Base-by-base conservation (phyloP, 106 monocot genomes). In the Xerophyta viscosa region DNA sequence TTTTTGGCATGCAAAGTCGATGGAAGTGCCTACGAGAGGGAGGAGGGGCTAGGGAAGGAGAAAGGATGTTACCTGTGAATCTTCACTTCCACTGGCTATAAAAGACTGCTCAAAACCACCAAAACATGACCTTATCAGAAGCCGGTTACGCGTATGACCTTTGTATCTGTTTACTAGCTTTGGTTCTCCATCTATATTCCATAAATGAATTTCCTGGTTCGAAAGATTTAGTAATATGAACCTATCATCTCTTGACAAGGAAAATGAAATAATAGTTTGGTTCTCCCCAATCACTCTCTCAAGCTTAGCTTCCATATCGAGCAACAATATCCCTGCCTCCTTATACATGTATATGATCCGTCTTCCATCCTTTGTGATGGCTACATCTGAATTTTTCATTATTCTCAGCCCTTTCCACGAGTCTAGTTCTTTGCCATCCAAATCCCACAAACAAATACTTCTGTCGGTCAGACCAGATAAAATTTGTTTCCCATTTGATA, bases 111-210 rank as follows among this genome's bases (percentile, higher is more conserved):
- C 17, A 6, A 47, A 8, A 47, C 93, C 93, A 13, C 93, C 93
- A 67, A 93, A 88, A 52, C 93, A 93, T 55, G 93, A 93, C 50
- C 87, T 64, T 45, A 88, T 84, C 10, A 84, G 52, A 53, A 83
- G 78, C 58, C 88, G 65, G 11, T 48, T 68, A 30, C 93, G 73
- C 51, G 72, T 88, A 52, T 84, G 80, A 27, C 93, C 93, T 64
- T 48, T 69, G 58, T 72, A 93, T 25, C 56, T 80, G 41, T 48
- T 77, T 18, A 84, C 48, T 23, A 83, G 72, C 57, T 50, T 72
- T 15, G 77, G 66, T 28, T 66, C 66, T 31, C 61, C 72, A 20
- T 18, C 29, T 60, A 93, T 77, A 37, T 58, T 72, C 93, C 93
- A 93, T 49, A 93, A 65, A 63, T 88, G 93, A 46, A 93, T 93